phyloP scores from a whole-genome alignment of 805 yeast species.

The Suhomyces pyralidae region DNA sequence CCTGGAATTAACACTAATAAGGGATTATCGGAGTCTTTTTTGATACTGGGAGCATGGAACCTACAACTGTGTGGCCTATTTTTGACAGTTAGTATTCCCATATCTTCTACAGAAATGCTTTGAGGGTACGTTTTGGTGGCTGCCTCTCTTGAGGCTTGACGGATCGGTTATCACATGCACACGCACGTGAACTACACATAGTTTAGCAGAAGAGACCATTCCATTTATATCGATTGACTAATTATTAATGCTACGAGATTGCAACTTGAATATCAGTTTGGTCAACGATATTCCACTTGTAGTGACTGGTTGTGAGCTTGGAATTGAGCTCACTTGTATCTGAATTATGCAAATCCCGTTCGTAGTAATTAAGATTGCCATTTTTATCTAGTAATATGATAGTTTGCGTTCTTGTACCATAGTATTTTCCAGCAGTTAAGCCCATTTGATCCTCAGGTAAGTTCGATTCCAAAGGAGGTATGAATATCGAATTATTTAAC shows the following conservation, averaged over 20 bases:
- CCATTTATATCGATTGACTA: background rate
- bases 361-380: slow-evolving; percentile 57
- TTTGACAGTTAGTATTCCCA: slow-evolving; percentile 1
- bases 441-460: slow-evolving; percentile 4
- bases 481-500: slow-evolving; percentile 59
- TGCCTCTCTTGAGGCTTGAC: background rate
- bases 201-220: background rate
- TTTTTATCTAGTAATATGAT: slow-evolving; percentile 56
- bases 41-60: slow-evolving; percentile 8
- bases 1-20: slow-evolving; percentile 67
- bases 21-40: slow-evolving; percentile 3
- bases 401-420: slow-evolving; percentile 89
- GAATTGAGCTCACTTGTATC: slow-evolving; percentile 21
- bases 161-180: background rate
- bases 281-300: slow-evolving; percentile 1
- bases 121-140: background rate
- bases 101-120: background rate
- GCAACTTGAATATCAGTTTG: background rate
- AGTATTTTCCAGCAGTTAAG: slow-evolving; percentile 48
- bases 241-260: background rate
- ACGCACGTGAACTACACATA: background rate
- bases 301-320: slow-evolving; percentile 1
- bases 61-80: slow-evolving; percentile 17
- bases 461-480: slow-evolving; percentile 58
- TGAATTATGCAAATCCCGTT: slow-evolving; percentile 54